phyloP scores from a whole-genome alignment of 1,139 yeast genomes.

The Saccharomycopsis phalli region DNA sequence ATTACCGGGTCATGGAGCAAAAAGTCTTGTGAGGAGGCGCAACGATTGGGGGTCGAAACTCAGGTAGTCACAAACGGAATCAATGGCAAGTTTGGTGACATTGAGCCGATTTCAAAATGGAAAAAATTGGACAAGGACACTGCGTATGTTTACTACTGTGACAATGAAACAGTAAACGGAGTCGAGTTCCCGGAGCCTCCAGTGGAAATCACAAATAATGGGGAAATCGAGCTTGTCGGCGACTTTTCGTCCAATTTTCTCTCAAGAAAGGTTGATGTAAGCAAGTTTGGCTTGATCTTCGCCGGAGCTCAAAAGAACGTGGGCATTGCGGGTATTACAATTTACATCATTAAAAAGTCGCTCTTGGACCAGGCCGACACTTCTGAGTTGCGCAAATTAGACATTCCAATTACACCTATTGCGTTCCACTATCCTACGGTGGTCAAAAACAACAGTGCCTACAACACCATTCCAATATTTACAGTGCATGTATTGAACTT shows the following conservation, averaged over 20 bases:
- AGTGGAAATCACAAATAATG: constrained; percentile 49
- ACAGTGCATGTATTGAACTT: constrained; percentile 78
- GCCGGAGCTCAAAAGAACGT: constrained; percentile 99
- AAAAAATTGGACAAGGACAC: constrained; percentile 40
- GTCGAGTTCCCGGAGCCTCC: constrained; percentile 64
- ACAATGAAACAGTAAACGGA: constrained; percentile 94
- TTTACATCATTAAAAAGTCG: constrained; percentile 78
- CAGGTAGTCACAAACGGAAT: constrained; percentile 48
- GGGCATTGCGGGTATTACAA: constrained; percentile 90
- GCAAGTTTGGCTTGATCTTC: constrained; percentile 77
- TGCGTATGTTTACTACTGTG: constrained; percentile 85
- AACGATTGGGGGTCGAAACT: constrained; percentile 69
- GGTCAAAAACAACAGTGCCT: constrained; percentile 81
- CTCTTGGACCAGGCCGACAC: constrained; percentile 62
- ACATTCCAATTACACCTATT: constrained; percentile 74
- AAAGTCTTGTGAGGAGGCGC: constrained; percentile 80
- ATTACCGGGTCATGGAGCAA: constrained; percentile 92
- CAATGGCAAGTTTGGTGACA: constrained; percentile 50
- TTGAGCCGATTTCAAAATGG: constrained; percentile 68
- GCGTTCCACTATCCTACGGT: constrained; percentile 84
- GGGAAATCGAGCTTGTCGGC: constrained; percentile 66
- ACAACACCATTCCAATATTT: constrained; percentile 91
- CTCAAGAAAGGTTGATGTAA: constrained; percentile 70
- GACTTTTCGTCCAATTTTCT: constrained; percentile 93
- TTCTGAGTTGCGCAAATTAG: constrained; percentile 47